Evolutionary conservation across 1,139 yeast genomes (phyloP).

Genomic region (Saccharomyces hybrid): DNA sequence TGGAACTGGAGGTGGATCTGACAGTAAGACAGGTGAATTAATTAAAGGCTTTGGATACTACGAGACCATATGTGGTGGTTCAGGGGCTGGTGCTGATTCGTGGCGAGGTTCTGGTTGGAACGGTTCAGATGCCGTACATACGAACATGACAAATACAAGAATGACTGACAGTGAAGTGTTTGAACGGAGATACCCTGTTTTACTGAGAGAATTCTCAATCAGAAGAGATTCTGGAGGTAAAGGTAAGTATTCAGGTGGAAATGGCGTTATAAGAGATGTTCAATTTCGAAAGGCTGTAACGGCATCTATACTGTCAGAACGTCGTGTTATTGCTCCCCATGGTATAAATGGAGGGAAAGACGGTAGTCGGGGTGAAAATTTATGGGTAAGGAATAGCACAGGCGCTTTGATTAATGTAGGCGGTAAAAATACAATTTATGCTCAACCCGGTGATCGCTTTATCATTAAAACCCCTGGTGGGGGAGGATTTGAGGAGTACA

Average conservation of each 20-base stretch:
- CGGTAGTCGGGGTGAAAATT: slow-evolving; percentile 53
- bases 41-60: slow-evolving; percentile 57
- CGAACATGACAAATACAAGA: slow-evolving; percentile 65
- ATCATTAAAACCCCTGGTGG: slow-evolving; percentile 50
- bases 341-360: slow-evolving; percentile 54
- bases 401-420: slow-evolving; percentile 41
- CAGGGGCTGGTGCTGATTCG: slow-evolving; percentile 59
- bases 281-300: slow-evolving; percentile 50
- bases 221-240: slow-evolving; percentile 51
- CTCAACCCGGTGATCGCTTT: slow-evolving; percentile 48
- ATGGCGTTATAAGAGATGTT: slow-evolving; percentile 55
- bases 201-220: slow-evolving; percentile 46
- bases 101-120: slow-evolving; percentile 49
- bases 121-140: slow-evolving; percentile 58
- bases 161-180: slow-evolving; percentile 64
- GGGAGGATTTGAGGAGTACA: slow-evolving; percentile 41
- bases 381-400: slow-evolving; percentile 39
- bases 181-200: slow-evolving; percentile 58
- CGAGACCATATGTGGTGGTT: slow-evolving; percentile 66
- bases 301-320: slow-evolving; percentile 53
- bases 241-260: slow-evolving; percentile 51
- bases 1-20: slow-evolving; percentile 41
- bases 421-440: slow-evolving; percentile 47
- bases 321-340: slow-evolving; percentile 52
- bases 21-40: slow-evolving; percentile 33